Percentiles rank a stretch among this genome's conserved stretches.
phyloP scores from a whole-genome alignment of 179 eudicot species.

The Gypsophila paniculata region DNA sequence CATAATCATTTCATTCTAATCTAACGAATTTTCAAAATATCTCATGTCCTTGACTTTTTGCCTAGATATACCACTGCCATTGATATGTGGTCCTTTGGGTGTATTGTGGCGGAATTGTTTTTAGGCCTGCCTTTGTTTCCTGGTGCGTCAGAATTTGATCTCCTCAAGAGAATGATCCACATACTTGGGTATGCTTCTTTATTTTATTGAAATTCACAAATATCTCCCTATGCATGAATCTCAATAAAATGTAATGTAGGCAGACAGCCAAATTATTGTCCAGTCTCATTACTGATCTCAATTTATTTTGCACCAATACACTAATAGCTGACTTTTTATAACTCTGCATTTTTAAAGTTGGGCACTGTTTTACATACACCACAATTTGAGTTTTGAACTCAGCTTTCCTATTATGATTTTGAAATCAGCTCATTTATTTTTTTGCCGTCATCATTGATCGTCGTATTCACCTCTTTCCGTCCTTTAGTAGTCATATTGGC shows the following conservation, averaged over 20 bases:
- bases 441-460: too few relatives aligned
- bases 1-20: background rate
- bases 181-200: slow-evolving; percentile 72
- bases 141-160: slow-evolving; percentile 93
- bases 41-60: slow-evolving; percentile 26
- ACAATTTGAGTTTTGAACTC: background rate
- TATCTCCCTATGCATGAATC: slow-evolving; percentile 5
- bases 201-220: background rate
- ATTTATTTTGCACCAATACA: slow-evolving; percentile 1
- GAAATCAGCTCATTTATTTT: background rate
- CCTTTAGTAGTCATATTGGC: too few relatives aligned
- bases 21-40: background rate
- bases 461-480: too few relatives aligned
- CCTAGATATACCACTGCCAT: slow-evolving; percentile 83
- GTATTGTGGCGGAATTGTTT: slow-evolving; percentile 94
- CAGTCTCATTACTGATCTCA: background rate
- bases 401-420: background rate
- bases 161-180: slow-evolving; percentile 77
- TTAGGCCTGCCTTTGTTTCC: slow-evolving; percentile 91
- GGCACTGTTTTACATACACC: background rate
- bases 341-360: background rate
- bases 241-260: slow-evolving; percentile 6
- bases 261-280: slow-evolving; percentile 9
- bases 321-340: background rate
- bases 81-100: slow-evolving; percentile 99